Percentiles rank a stretch among this genome's conserved stretches.
phyloP scores from a whole-genome alignment of 192 early-diverging fungal species.

The Rhizophagus clarus region DNA sequence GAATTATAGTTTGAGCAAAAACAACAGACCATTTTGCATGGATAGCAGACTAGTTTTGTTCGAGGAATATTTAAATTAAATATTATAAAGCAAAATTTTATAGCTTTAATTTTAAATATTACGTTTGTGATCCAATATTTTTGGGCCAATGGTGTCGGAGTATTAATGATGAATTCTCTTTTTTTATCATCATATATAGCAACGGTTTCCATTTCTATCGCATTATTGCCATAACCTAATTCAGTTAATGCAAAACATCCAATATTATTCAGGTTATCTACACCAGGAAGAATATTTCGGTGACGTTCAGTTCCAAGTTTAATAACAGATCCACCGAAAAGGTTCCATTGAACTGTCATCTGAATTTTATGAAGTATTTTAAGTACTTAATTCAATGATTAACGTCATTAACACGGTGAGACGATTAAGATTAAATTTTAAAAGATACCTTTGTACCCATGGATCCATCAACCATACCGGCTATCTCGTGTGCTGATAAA shows the following conservation, averaged over 20 bases:
- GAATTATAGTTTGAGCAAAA: conserved; percentile 75
- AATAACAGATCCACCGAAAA: conserved; percentile 72
- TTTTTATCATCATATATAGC: conserved; percentile 56
- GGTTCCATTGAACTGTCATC: conserved; percentile 64
- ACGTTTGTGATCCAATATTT: conserved; percentile 88
- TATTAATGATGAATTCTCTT: conserved; percentile 75
- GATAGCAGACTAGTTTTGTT: conserved; percentile 47
- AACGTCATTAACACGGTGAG: neutral
- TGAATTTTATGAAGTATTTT: neutral
- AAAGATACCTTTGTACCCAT: conserved; percentile 68
- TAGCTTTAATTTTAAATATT: conserved; percentile 25
- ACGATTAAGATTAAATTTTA: neutral
- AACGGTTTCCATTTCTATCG: conserved; percentile 80
- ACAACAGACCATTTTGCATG: conserved; percentile 75
- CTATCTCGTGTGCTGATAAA: conserved; percentile 62
- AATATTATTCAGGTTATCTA: conserved; percentile 65
- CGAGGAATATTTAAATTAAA: neutral
- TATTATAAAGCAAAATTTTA: neutral
- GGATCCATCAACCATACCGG: conserved; percentile 72
- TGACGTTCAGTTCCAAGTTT: conserved; percentile 76
- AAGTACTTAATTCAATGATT: neutral
- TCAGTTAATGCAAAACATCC: conserved; percentile 82
- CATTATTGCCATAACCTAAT: conserved; percentile 81
- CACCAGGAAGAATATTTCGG: conserved; percentile 59
- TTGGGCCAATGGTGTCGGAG: conserved; percentile 67